Base-by-base conservation (phyloP, 352 stramenopile genomes). In the Phytopythium vexans region DNA sequence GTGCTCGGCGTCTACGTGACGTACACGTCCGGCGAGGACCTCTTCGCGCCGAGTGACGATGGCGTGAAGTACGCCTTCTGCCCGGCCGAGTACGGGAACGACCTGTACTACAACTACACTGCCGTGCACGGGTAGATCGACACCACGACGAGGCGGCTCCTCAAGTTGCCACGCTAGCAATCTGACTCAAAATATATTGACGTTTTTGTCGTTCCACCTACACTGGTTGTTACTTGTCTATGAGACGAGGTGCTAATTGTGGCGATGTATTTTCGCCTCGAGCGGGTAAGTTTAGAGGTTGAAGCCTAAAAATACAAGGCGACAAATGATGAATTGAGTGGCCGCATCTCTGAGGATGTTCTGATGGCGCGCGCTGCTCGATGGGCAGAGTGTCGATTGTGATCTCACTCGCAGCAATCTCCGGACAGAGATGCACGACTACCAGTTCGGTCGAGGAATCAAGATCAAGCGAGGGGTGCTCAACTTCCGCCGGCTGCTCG, bases 71-170 rank as follows among this genome's bases (percentile, higher is more conserved):
- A 74, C 49, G 61, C 64, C 21, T 77, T 68, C 58, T 77, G 68
- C 55, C 41, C 57, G 4, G 47, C 68, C 3, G 64, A 77, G 44
- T 62, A 55, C 39, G 60, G 70, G 48, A 68, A 71, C 21, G 49
- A 41, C 1, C 49, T 77, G 36, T 77, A 77, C 52, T 74, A 71
- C 54, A 78, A 78, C 52, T 70, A 68, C 46, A 75, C 69, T 1
- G 63, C 60, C 14, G 49, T 33, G 10, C 60, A 73, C 31, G 64
- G 33, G 32, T 36, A 36, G 33, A 37, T 27, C 21, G 21, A 27
- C 21, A 27, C 2, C 21, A 27, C 21, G 21, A 27, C 21, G 21
- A 2, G 21, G 2, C 21, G 21, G 21, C 21, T 27, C 21, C 21
- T 27, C 21, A 27, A 27, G 21, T 27, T 27, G 21, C 21, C 21